phyloP scores from a whole-genome alignment of 23 red algal species.

The Porphyridium purpureum region DNA sequence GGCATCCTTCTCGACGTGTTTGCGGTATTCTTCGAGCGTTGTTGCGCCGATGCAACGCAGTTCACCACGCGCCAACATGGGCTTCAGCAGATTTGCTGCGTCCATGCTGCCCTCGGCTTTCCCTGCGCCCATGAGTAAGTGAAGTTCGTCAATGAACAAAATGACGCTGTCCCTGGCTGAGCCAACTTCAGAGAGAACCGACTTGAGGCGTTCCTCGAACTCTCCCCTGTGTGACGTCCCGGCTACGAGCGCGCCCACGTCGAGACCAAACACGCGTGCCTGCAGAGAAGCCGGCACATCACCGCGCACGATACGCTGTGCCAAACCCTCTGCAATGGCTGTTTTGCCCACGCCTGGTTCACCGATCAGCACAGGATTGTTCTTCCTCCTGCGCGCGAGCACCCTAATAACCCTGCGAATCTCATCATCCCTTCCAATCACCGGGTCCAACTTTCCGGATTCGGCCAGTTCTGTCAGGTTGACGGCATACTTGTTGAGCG shows the following conservation, averaged over 20 bases:
- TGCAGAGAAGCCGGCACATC: constrained; percentile 5
- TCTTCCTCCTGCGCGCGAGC: constrained; percentile 9
- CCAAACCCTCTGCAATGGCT: constrained; percentile 44
- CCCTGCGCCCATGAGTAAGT: constrained; percentile 9
- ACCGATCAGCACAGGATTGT: constrained; percentile 55
- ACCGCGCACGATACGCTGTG: constrained; percentile 21
- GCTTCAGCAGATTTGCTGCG: constrained; percentile 26
- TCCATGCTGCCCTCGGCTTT: constrained; percentile 9
- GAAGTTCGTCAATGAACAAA: constrained; percentile 14
- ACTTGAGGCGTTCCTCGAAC: constrained; percentile 9
- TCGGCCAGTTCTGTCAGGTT: background rate
- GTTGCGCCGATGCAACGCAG: constrained; percentile 36
- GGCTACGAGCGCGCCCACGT: constrained; percentile 10
- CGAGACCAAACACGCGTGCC: background rate
- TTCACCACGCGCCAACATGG: constrained; percentile 25
- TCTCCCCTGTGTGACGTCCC: constrained; percentile 9
- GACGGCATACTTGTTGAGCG: background rate
- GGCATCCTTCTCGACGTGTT: constrained; percentile 46
- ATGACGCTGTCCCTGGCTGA: constrained; percentile 1
- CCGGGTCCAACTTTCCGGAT: background rate
- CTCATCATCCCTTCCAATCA: constrained; percentile 1
- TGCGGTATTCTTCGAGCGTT: constrained; percentile 27
- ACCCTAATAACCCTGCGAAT: background rate
- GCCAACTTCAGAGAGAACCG: constrained; percentile 6
- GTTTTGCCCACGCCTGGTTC: constrained; percentile 62